phyloP scores from a whole-genome alignment of 208 protist genomes.

The Leishmania aethiopica region DNA sequence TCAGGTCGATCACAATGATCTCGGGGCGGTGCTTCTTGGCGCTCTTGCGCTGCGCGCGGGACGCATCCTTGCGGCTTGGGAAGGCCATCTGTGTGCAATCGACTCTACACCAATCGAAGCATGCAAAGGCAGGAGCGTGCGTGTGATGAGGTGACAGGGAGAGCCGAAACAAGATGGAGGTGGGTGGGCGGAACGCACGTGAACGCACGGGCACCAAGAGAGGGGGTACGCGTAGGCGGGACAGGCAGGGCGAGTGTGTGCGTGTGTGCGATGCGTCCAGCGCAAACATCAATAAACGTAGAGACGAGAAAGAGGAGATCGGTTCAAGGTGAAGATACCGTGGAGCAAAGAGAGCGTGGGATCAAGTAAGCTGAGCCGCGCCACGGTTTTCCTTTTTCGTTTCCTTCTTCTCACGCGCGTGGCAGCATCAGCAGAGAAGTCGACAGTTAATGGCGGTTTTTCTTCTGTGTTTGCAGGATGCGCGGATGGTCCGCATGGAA shows the following conservation, averaged over 20 bases:
- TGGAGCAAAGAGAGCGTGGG: neutral
- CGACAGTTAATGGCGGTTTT: neutral
- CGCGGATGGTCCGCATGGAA: neutral
- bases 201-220: neutral
- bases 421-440: neutral
- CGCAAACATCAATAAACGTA: neutral
- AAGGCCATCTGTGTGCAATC: neutral
- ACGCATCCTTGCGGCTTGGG: constrained; percentile 53
- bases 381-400: neutral
- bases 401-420: neutral
- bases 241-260: neutral
- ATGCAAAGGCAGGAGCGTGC: neutral
- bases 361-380: neutral
- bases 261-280: neutral
- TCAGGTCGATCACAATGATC: constrained; percentile 96
- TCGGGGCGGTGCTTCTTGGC: constrained; percentile 84
- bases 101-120: neutral
- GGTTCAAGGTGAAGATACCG: neutral
- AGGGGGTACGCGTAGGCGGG: neutral
- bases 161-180: neutral
- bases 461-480: neutral
- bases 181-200: neutral
- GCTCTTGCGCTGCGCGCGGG: constrained; percentile 73
- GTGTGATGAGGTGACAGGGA: too few species aligned
- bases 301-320: neutral